Conservation (phyloP, 2,329 filamentous ascomycete species). For the Thielaviopsis punctulata region DNA sequence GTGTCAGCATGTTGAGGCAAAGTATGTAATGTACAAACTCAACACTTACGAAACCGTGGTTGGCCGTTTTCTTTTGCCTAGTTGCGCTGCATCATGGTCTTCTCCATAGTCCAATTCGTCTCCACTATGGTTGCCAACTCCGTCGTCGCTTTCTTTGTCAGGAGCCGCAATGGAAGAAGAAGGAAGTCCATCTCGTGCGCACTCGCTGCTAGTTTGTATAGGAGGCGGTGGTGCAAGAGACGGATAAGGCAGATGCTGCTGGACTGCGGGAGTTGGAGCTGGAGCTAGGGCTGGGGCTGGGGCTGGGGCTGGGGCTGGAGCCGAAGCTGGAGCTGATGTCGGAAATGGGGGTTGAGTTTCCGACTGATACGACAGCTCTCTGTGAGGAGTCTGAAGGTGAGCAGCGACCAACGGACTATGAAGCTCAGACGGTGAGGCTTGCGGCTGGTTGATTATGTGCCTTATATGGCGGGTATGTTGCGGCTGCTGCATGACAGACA, state of each 20-base stretch:
- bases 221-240: not conserved
- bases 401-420: not conserved
- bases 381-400: not conserved
- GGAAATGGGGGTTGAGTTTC: not conserved
- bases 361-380: not conserved
- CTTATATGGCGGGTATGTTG: not conserved
- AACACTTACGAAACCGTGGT: slow-evolving; percentile 40
- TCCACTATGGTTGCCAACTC: slow-evolving; percentile 24
- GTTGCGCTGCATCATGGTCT: slow-evolving; percentile 24
- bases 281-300: too few relatives aligned
- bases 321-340: not conserved
- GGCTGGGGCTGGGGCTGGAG: too few relatives aligned
- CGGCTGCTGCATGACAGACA: not conserved
- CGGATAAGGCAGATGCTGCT: too few relatives aligned
- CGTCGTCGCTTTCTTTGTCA: slow-evolving; percentile 32
- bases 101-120: slow-evolving; percentile 29
- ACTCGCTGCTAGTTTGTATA: not conserved
- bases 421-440: not conserved
- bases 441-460: not conserved
- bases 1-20: not conserved
- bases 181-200: not conserved
- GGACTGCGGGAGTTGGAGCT: not conserved
- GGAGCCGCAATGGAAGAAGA: not conserved
- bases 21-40: not conserved
- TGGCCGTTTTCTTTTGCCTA: slow-evolving; percentile 41